phyloP scores from a whole-genome alignment of 202 grass and related monocot species.

The Musa balbisiana region DNA sequence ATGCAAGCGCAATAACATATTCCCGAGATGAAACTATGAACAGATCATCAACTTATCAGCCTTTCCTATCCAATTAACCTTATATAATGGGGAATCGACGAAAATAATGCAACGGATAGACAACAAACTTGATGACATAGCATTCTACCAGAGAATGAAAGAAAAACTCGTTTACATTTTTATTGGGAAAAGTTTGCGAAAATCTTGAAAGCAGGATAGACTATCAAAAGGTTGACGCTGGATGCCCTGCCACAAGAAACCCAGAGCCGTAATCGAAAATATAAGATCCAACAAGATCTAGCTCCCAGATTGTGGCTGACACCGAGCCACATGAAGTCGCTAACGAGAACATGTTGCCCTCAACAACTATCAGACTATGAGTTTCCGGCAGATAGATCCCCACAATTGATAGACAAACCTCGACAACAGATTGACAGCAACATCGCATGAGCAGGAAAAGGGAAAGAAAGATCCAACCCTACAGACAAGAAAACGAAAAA shows the following conservation, averaged over 20 bases:
- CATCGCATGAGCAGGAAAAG: background rate
- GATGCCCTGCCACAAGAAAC: background rate
- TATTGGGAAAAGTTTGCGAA: too few relatives aligned
- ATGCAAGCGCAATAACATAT: background rate
- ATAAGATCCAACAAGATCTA: background rate
- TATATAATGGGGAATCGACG: background rate
- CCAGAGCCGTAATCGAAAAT: background rate
- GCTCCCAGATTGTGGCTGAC: background rate
- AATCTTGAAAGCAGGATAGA: background rate
- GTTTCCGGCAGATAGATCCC: background rate
- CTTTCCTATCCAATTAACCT: background rate
- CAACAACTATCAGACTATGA: background rate
- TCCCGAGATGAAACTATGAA: too few relatives aligned
- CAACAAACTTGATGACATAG: background rate
- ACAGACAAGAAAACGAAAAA: background rate
- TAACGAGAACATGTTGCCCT: background rate
- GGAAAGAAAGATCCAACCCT: background rate
- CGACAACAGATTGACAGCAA: background rate
- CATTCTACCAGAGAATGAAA: background rate
- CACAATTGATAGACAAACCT: background rate
- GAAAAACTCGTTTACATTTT: background rate
- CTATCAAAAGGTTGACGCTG: background rate
- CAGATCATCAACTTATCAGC: background rate
- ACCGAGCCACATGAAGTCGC: background rate
- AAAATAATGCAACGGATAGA: background rate